A percentile compares a stretch with the other conserved stretches of the same genome.
phyloP scores from a whole-genome alignment of 139 green algal genomes.

The Microglena sp. region DNA sequence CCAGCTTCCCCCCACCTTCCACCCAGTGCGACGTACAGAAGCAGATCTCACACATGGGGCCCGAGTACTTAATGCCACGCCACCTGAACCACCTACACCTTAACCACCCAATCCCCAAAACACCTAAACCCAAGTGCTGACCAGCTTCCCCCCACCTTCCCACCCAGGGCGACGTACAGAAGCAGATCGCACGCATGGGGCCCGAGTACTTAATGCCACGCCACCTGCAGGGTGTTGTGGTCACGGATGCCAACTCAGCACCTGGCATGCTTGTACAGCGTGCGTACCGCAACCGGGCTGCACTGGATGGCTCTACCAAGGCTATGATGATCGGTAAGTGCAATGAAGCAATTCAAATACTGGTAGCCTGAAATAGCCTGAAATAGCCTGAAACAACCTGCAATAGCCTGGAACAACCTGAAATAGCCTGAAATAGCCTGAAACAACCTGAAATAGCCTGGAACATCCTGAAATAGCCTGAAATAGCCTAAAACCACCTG shows the following conservation, averaged over 20 bases:
- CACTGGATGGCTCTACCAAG: slow-evolving; percentile 10
- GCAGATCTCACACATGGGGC: slow-evolving; percentile 5
- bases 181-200: slow-evolving; percentile 8
- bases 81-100: slow-evolving; percentile 4
- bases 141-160: too few relatives aligned
- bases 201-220: slow-evolving; percentile 11
- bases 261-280: slow-evolving; percentile 23
- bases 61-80: slow-evolving; percentile 10
- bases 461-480: too few relatives aligned
- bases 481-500: too few relatives aligned
- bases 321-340: slow-evolving; percentile 11
- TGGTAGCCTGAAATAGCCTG: too few relatives aligned
- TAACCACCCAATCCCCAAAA: too few relatives aligned
- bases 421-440: too few relatives aligned
- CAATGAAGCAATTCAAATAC: too few relatives aligned
- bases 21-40: slow-evolving; percentile 7
- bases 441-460: too few relatives aligned
- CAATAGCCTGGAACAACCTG: too few relatives aligned
- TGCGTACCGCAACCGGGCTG: slow-evolving; percentile 10
- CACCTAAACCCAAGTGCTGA: too few relatives aligned
- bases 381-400: too few relatives aligned
- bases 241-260: slow-evolving; percentile 15
- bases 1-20: too few relatives aligned
- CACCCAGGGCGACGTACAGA: slow-evolving; percentile 6
- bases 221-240: slow-evolving; percentile 14